These are phyloP conservation scores for Porodaedalea pini DNA, from an alignment of 1,284 basidiomycete species.

Conservation along the genomic window DNA sequence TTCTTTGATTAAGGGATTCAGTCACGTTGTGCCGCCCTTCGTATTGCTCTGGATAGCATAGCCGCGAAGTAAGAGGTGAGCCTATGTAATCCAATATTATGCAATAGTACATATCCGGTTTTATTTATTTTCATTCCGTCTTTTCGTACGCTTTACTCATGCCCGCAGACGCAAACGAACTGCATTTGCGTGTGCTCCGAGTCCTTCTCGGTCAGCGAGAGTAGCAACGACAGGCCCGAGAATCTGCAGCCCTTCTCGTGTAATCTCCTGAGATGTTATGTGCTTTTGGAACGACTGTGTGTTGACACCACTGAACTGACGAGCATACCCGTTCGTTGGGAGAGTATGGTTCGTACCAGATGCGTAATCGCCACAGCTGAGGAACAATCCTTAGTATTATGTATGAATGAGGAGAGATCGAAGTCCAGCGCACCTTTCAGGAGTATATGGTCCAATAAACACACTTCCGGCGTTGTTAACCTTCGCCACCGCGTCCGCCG, in stretches of 20 bases:
- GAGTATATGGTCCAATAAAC: conserved; percentile 92
- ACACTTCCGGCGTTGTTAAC: conserved; percentile 94
- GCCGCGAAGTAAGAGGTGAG: background rate
- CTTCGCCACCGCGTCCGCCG: conserved; percentile 57
- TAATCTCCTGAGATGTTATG: conserved; percentile 94
- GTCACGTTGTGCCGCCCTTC: too few species aligned
- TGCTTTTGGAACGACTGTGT: conserved; percentile 98
- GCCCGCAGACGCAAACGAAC: conserved; percentile 64
- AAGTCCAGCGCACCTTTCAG: conserved; percentile 68
- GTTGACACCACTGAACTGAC: conserved; percentile 98
- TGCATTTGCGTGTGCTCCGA: conserved; percentile 92
- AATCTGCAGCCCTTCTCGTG: conserved; percentile 68
- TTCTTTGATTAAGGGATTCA: background rate
- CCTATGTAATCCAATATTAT: background rate
- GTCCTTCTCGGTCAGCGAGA: conserved; percentile 91
- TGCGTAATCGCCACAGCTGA: conserved; percentile 95
- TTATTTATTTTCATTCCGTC: background rate
- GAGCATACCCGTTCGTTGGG: conserved; percentile 92
- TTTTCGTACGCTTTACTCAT: conserved; percentile 20
- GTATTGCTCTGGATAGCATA: too few species aligned
- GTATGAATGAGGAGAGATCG: conserved; percentile 11
- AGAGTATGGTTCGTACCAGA: conserved; percentile 98
- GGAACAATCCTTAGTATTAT: conserved; percentile 9
- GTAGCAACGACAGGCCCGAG: conserved; percentile 90
- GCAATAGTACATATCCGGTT: background rate